These are phyloP conservation scores for Wickerhamomyces tratensis DNA, from an alignment of 805 yeast species.

Conservation along the genomic window DNA sequence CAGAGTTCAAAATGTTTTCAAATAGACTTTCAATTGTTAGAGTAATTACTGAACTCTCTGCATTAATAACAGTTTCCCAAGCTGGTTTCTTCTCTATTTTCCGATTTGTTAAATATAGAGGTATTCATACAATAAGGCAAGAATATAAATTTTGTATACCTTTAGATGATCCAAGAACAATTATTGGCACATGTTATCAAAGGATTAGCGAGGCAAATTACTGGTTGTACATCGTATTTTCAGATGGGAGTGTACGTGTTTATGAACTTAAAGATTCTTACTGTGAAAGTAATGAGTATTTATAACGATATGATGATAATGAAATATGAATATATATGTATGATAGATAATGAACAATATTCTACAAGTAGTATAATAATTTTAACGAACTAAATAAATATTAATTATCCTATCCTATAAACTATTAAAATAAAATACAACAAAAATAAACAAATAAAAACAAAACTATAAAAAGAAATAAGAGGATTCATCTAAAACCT, in stretches of 20 bases:
- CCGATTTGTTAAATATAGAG: conserved; percentile 31
- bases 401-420: too few relatives aligned
- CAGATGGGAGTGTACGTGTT: too few relatives aligned
- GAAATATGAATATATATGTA: too few relatives aligned
- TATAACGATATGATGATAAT: too few relatives aligned
- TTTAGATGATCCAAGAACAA: not conserved
- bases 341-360: too few relatives aligned
- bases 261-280: too few relatives aligned
- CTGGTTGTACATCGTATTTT: not conserved
- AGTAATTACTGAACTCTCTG: conserved; percentile 29
- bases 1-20: conserved; percentile 6
- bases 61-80: conserved; percentile 32
- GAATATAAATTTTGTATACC: conserved; percentile 17
- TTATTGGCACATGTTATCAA: not conserved
- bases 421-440: too few relatives aligned
- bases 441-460: too few relatives aligned
- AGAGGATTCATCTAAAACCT: not conserved
- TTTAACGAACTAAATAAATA: too few relatives aligned
- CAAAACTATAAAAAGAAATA: too few relatives aligned
- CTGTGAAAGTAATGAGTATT: too few relatives aligned
- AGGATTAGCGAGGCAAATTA: not conserved
- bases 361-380: too few relatives aligned
- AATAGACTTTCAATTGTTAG: conserved; percentile 21
- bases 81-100: conserved; percentile 32
- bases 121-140: conserved; percentile 31